A percentile compares a stretch with the other conserved stretches of the same genome.
These are phyloP conservation scores for Pseudonectria foliicola DNA, from an alignment of 2,329 filamentous ascomycete species.

Conservation along the genomic window DNA sequence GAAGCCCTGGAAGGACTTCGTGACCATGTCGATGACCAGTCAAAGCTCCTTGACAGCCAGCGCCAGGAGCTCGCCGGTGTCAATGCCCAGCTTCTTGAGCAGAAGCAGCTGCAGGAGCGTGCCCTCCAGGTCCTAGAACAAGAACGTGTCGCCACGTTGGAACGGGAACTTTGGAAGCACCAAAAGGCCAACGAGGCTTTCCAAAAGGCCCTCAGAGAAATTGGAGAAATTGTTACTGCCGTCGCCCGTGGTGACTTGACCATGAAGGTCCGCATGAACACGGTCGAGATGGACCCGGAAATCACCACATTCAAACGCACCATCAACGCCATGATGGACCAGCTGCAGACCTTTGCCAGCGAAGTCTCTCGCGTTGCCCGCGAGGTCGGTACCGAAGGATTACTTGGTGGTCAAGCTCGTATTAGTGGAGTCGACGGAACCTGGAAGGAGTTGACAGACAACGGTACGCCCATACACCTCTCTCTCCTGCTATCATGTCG, in stretches of 20 bases:
- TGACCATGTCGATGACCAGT: slow-evolving; percentile 89
- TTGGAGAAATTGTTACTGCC: slow-evolving; percentile 93
- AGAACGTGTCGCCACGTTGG: slow-evolving; percentile 79
- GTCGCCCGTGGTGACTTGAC: slow-evolving; percentile 92
- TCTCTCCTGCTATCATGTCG: background rate
- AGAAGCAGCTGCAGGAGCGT: slow-evolving; percentile 77
- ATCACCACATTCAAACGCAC: slow-evolving; percentile 97
- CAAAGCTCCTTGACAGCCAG: slow-evolving; percentile 82
- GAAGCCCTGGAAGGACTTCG: slow-evolving; percentile 79
- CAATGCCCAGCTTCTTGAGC: slow-evolving; percentile 76
- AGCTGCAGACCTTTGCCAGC: slow-evolving; percentile 91
- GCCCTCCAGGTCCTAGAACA: slow-evolving; percentile 77
- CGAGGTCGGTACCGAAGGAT: slow-evolving; percentile 93
- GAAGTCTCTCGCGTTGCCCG: slow-evolving; percentile 91
- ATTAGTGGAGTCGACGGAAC: slow-evolving; percentile 93
- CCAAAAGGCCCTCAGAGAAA: slow-evolving; percentile 93
- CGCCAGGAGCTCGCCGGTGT: slow-evolving; percentile 80
- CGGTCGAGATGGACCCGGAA: slow-evolving; percentile 94
- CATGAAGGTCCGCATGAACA: slow-evolving; percentile 94
- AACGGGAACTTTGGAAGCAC: slow-evolving; percentile 92
- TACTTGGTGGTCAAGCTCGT: slow-evolving; percentile 86
- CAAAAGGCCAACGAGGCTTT: slow-evolving; percentile 98
- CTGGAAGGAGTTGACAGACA: slow-evolving; percentile 94
- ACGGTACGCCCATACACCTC: slow-evolving; percentile 46
- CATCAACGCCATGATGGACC: slow-evolving; percentile 99